phyloP scores from a whole-genome alignment of 2,329 filamentous ascomycete species.

The Epicoccum nigrum region DNA sequence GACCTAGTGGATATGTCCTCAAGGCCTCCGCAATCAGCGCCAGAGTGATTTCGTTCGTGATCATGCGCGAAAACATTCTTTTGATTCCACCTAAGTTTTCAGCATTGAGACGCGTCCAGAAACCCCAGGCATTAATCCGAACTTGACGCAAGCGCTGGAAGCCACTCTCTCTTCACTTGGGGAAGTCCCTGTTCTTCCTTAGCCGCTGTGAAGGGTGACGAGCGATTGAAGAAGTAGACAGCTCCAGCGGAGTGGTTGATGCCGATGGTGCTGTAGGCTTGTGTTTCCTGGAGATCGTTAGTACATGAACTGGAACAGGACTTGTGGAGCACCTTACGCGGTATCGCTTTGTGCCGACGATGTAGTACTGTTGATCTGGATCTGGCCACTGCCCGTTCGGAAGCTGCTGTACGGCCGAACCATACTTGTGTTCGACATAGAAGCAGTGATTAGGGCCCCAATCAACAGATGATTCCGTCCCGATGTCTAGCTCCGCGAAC shows the following conservation, averaged over 20 bases:
- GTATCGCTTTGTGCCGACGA: conserved; percentile 20
- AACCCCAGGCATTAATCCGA: conserved; percentile 30
- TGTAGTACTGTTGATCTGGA: conserved; percentile 21
- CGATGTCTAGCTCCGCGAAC: conserved; percentile 18
- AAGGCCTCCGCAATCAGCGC: conserved; percentile 18
- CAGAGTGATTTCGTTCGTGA: conserved; percentile 18
- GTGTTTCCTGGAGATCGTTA: conserved; percentile 13
- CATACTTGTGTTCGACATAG: conserved; percentile 18
- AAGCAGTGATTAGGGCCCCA: conserved; percentile 23
- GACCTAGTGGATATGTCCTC: conserved; percentile 7
- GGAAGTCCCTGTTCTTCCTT: conserved; percentile 3
- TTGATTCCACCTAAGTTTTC: conserved; percentile 13
- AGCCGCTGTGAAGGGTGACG: conserved; percentile 11
- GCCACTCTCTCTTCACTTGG: conserved; percentile 7
- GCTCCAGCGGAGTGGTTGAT: conserved; percentile 17
- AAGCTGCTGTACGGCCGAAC: conserved; percentile 10
- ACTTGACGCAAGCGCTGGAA: conserved; percentile 19
- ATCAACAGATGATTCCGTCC: conserved; percentile 1
- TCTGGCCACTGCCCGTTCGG: conserved; percentile 12
- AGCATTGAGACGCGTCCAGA: conserved; percentile 20
- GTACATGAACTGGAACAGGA: not conserved
- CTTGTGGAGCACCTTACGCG: conserved; percentile 5
- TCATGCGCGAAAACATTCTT: conserved; percentile 18
- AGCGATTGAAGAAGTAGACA: conserved; percentile 17
- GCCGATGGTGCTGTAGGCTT: conserved; percentile 19